These are phyloP conservation scores for Scedosporium aurantiacum DNA, from an alignment of 2,329 filamentous ascomycete species.

Conservation along the genomic window DNA sequence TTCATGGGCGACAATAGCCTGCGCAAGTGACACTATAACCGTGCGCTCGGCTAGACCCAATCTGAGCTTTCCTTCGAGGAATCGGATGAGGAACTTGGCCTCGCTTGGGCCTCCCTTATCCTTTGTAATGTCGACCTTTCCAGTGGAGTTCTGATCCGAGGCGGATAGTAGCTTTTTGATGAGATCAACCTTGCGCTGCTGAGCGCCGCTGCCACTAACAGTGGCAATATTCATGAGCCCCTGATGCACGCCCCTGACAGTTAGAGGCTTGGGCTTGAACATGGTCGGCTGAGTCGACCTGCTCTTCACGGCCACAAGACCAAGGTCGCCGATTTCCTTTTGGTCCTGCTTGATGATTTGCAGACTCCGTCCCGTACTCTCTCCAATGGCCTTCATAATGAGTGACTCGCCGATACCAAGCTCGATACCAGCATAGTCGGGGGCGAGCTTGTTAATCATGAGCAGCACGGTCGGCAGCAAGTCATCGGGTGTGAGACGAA, in stretches of 20 bases:
- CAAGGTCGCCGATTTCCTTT: slow-evolving; percentile 90
- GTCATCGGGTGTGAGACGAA: slow-evolving; percentile 79
- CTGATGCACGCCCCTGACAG: slow-evolving; percentile 75
- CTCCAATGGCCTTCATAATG: slow-evolving; percentile 97
- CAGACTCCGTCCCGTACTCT: slow-evolving; percentile 80
- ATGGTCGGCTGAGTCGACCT: slow-evolving; percentile 91
- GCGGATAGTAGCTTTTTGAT: slow-evolving; percentile 96
- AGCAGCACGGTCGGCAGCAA: slow-evolving; percentile 79
- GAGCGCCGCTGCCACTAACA: slow-evolving; percentile 73
- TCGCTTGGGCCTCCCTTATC: slow-evolving; percentile 92
- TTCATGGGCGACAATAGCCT: slow-evolving; percentile 80
- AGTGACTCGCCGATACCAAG: slow-evolving; percentile 96
- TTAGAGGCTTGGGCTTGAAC: slow-evolving; percentile 93
- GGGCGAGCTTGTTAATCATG: slow-evolving; percentile 97
- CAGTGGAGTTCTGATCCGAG: slow-evolving; percentile 61
- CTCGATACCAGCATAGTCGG: slow-evolving; percentile 93
- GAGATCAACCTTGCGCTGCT: slow-evolving; percentile 79
- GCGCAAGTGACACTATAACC: slow-evolving; percentile 78
- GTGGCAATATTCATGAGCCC: slow-evolving; percentile 83
- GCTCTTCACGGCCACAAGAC: slow-evolving; percentile 90
- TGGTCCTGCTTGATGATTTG: slow-evolving; percentile 90
- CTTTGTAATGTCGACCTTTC: slow-evolving; percentile 80
- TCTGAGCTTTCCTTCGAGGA: slow-evolving; percentile 86
- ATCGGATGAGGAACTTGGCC: slow-evolving; percentile 86
- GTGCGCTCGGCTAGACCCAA: slow-evolving; percentile 88